Evolutionary conservation across 1,139 yeast genomes (phyloP).

Genomic region (Candida pseudocylindracea): DNA sequence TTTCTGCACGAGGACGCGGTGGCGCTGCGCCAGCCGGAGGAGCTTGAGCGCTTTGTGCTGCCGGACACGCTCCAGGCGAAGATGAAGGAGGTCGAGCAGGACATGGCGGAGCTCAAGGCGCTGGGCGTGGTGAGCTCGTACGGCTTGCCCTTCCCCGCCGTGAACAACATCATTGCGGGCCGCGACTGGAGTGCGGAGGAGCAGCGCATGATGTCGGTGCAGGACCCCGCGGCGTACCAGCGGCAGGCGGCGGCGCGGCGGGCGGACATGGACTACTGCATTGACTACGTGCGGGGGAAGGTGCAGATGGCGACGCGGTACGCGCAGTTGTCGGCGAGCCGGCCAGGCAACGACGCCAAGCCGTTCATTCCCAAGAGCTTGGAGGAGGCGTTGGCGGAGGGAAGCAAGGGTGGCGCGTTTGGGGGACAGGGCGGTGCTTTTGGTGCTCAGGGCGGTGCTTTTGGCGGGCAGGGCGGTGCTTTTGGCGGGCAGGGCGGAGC

Average conservation of each 20-base stretch:
- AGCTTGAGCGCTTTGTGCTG: neutral
- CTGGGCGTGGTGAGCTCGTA: neutral
- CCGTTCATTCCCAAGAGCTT: neutral
- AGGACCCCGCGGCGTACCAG: neutral
- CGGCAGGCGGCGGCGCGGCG: neutral
- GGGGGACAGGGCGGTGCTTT: neutral
- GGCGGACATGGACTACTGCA: neutral
- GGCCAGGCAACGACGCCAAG: neutral
- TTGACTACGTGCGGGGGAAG: neutral
- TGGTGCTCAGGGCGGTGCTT: neutral
- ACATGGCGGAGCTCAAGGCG: neutral
- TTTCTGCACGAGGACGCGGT: conserved; percentile 5
- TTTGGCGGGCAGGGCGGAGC: no score
- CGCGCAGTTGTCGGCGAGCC: neutral
- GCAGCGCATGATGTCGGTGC: neutral
- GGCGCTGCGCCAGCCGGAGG: neutral
- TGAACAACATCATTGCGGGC: conserved; percentile 1
- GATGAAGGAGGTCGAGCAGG: conserved; percentile 1
- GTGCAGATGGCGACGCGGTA: neutral
- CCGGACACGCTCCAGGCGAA: neutral
- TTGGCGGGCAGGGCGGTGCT: neutral
- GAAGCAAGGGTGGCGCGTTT: no score
- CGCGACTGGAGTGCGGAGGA: neutral
- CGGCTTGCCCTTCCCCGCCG: conserved; percentile 1
- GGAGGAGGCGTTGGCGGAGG: neutral